Evolutionary conservation across 495 filamentous ascomycete species (phyloP), one percentile per base, ranked within the genome.

Genomic region (Penicillium maclennaniae): DNA sequence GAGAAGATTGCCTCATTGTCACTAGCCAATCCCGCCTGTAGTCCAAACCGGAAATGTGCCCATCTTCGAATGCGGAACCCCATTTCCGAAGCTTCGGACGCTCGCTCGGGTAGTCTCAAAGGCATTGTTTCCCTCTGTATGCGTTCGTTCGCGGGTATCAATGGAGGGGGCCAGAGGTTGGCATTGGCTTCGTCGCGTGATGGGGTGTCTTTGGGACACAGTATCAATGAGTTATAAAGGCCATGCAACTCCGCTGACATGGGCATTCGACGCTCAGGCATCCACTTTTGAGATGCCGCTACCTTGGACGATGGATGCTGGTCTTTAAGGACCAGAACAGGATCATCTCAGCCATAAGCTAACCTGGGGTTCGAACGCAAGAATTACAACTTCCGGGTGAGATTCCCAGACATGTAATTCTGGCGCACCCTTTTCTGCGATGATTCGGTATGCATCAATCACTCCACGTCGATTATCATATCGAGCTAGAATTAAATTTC

Each of bases 391-490:
- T n/a, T 83, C 71, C 10, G 75, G 73, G 50, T 92, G 78, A 45
- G 75, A 76, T 51, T 79, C 68, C 87, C 87, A 93, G 14, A 71
- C 59, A 47, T 82, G 65, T 21, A 82, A 77, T n/a, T 68, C 71
- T 20, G 78, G 72, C 4, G 41, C 51, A 1, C 71, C 67, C 21
- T 83, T 75, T 43, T 83, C 74, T 15, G 87, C 89, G 7, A 91
- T 70, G 0, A 96, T 69, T n/a, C 83, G 81, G 68, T 91, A 90
- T 26, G 81, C 88, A 63, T 92, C 88, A 50, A 97, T 95, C 52
- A 84, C 83, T 10, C 85, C 87, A 14, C 80, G 72, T 16, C 80
- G 74, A 17, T 83, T 73, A 64, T 95, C 83, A 60, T 91, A 97
- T 0, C 86, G 83, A 25, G 81, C 75, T 17, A 95, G 63, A 19